A percentile compares a stretch with the other conserved stretches of the same genome.
phyloP scores from a whole-genome alignment of 768 basidiomycete species.

The Baorangia bicolor region DNA sequence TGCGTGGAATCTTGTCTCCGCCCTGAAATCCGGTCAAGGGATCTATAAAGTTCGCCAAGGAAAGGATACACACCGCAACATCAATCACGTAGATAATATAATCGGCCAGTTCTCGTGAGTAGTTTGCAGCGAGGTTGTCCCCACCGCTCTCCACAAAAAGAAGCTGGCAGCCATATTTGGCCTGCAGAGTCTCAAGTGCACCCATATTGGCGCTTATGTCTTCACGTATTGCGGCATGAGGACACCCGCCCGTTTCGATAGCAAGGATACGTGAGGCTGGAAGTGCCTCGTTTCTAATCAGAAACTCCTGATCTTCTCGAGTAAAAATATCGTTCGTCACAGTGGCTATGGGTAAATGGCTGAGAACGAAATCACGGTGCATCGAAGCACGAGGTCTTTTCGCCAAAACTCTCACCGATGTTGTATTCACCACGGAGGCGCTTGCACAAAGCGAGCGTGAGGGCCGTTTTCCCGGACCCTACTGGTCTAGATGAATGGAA shows the following conservation, averaged over 20 bases:
- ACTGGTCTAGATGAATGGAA: constrained; percentile 65
- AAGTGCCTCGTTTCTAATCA: constrained; percentile 90
- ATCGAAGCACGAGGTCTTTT: not conserved
- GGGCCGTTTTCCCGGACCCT: constrained; percentile 96
- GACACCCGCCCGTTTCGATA: constrained; percentile 98
- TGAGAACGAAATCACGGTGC: constrained; percentile 7
- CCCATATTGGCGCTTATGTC: constrained; percentile 98
- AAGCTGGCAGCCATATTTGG: constrained; percentile 84
- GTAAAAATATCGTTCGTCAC: constrained; percentile 99
- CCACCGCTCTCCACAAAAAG: constrained; percentile 96
- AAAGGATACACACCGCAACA: constrained; percentile 57
- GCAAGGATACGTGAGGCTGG: constrained; percentile 84
- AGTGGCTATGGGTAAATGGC: constrained; percentile 54
- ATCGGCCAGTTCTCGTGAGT: constrained; percentile 93
- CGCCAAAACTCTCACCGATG: constrained; percentile 60
- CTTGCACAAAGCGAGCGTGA: constrained; percentile 88
- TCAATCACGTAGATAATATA: constrained; percentile 96
- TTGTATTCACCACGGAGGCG: constrained; percentile 81
- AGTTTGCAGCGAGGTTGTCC: constrained; percentile 96
- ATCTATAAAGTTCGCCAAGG: not conserved
- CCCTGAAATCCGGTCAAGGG: constrained; percentile 51
- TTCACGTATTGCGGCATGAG: constrained; percentile 97
- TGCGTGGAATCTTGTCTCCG: constrained; percentile 97
- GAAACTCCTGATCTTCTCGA: constrained; percentile 94
- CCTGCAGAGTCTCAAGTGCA: constrained; percentile 91